Evolutionary conservation across 352 stramenopile species (phyloP), one percentile per base, ranked within the genome.

Genomic region (Globisporangium lucens): DNA sequence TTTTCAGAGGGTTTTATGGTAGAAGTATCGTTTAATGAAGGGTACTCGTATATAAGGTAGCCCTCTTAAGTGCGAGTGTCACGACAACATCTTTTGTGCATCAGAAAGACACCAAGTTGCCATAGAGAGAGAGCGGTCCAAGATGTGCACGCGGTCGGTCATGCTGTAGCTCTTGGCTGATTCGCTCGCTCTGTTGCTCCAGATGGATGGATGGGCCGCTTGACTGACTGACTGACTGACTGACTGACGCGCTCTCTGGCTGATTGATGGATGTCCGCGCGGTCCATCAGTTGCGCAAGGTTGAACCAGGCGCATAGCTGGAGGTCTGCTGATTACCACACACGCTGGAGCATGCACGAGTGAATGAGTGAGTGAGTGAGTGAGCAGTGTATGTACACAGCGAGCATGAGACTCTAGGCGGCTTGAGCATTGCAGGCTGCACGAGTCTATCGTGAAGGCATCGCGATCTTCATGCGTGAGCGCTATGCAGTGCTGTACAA

Each of bases 101-200:
- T 51, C 43, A 12, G 43, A 49, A n/a, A 56, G 12, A 56, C 22
- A 56, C 49, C 30, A 22, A 27, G 8, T 17, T 35, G 51, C 51
- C 15, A 56, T 15, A 56, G 51, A 56, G 51, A 57, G 52, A 57
- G 52, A 58, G 27, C 29, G 52, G 27, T 36, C 52, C 17, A 58
- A 33, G 52, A 58, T 58, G 29, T 58, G 52, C 17, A 51, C 6
- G 43, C 15, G 6, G 43, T 22, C 41, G 8, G 13, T n/a, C 24
- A 3, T 5, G 13, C 10, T 24, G 5, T 12, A 36, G 27, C 52
- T 38, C 52, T 35, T 57, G n/a, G 22, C 24, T 51, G 43, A 10
- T 15, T 49, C 35, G 35, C 35, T 38, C 35, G 7, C 35, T 41
- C 35, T 41, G 9, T 41, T 9, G 35, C 7, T 9, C 1, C 35